Base-by-base conservation (phyloP, 1,139 yeast species). In the Suhomyces anneliseae region DNA sequence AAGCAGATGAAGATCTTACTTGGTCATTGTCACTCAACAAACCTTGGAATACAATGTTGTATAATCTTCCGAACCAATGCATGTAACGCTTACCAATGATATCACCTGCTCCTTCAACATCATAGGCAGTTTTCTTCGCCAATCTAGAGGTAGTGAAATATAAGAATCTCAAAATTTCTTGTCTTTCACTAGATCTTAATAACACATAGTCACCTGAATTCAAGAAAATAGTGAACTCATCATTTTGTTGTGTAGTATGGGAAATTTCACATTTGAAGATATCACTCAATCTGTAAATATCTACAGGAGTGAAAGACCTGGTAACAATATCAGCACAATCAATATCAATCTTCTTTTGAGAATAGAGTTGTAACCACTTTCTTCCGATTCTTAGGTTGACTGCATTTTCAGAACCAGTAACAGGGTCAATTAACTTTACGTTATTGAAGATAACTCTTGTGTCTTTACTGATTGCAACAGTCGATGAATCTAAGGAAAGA, bases 361-460 rank as follows among this genome's bases (percentile, higher is more conserved):
- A 64, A 55, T 75, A 71, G 57, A 88, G 65, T 57, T 87, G 92
- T 39, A 88, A 61, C 68, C 76, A 86, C 54, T 81, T 83, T 46
- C 85, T 77, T 8, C 96, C 96, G 49, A 90, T 76, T 55, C 82
- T 82, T 48, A 90, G 53, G 1, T 80, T 76, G 1, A 86, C 85
- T 0, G 87, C 84, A 12, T 59, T 49, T 52, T 61, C 71, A 15
- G 50, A 50, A 12, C 64, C 64, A 2, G 61, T 54, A 2, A 45
- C 55, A 1, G 62, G 55, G 41, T 82, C 81, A 58, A 70, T 83
- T 11, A 82, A 65, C 39, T 77, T 74, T 26, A 83, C 87, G 53
- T 82, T 79, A 40, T 72, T 74, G 57, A 82, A 83, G n/a, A 75
- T 73, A 3, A 85, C 87, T 54, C 89, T 74, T 2, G 82, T 77